Base-by-base conservation (phyloP, 2,329 filamentous ascomycete genomes). In the Talaromyces sp. region DNA sequence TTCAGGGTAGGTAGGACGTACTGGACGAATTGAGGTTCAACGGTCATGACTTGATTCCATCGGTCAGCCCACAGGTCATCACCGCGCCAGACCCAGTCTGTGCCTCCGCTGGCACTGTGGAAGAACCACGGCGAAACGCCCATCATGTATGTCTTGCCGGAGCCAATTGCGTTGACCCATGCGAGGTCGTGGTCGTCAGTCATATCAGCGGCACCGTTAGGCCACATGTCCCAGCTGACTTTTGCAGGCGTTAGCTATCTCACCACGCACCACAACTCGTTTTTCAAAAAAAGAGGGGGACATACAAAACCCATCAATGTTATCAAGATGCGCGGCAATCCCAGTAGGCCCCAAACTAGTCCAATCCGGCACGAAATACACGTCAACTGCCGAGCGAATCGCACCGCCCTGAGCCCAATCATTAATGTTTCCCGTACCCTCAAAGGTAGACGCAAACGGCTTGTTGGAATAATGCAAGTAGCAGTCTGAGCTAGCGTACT, bases 81-180 rank as follows among this genome's bases (percentile, higher is more conserved):
- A 5, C 81, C 81, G 37, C 77, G 77, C 76, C 81, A 87, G 6
- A 85, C 73, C 84, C 84, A 87, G 66, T 84, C 84, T 53, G 84
- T 84, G 28, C 51, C 57, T 19, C 43, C 35, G 15, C 53, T 59
- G 15, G 43, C 45, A 19, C 57, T 59, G 53, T 59, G 57, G 68
- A 70, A 81, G 69, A 77, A 81, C 81, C 81, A 84, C 0, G 82
- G 81, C 0, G 78, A 80, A 8, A 84, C 77, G 2, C 80, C 75
- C 79, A 81, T 81, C 74, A 83, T 81, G 59, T 74, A 78, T 0
- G 69, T 67, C 65, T 77, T 78, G 9, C 63, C 65, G 0, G 63
- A 56, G n/a, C 57, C 57, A 6, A 77, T 61, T 1, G 65, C 67
- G 1, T 60, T 55, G 63, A 76, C 73, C 65, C 76, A 83, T 8